phyloP scores from a whole-genome alignment of 1,139 yeast species.

The Geotrichum bryndzae region DNA sequence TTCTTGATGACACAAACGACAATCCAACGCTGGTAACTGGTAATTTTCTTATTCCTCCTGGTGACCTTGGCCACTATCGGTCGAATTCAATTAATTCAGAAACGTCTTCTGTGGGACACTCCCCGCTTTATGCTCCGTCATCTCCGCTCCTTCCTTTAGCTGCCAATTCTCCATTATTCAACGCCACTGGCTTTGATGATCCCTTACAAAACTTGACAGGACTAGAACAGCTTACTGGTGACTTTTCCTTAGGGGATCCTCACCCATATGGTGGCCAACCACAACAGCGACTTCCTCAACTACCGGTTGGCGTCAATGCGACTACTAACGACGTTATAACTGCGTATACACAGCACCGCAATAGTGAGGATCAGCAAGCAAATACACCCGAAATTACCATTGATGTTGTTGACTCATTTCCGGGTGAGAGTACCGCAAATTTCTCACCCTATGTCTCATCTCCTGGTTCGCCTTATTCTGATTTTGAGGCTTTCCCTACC shows the following conservation, averaged over 20 bases:
- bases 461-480: conserved; percentile 13
- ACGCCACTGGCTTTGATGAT: conserved; percentile 17
- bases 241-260: conserved; percentile 10
- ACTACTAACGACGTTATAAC: not conserved
- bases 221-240: conserved; percentile 10
- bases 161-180: conserved; percentile 22
- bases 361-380: conserved; percentile 2
- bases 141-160: conserved; percentile 14
- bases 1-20: not conserved
- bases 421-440: not conserved
- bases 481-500: conserved; percentile 12
- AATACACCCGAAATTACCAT: conserved; percentile 18
- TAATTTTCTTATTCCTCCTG: conserved; percentile 15
- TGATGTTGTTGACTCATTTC: conserved; percentile 11
- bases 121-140: conserved; percentile 11
- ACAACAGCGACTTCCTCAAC: not conserved
- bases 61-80: conserved; percentile 15
- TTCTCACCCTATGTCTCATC: conserved; percentile 7
- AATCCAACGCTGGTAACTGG: not conserved
- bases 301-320: not conserved
- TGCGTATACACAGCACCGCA: not conserved
- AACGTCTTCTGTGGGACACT: conserved; percentile 19
- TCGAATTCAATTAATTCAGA: conserved; percentile 21
- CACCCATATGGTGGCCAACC: not conserved
- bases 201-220: not conserved